Base-by-base conservation (phyloP, 1,139 yeast species). In the Diutina siamensis region DNA sequence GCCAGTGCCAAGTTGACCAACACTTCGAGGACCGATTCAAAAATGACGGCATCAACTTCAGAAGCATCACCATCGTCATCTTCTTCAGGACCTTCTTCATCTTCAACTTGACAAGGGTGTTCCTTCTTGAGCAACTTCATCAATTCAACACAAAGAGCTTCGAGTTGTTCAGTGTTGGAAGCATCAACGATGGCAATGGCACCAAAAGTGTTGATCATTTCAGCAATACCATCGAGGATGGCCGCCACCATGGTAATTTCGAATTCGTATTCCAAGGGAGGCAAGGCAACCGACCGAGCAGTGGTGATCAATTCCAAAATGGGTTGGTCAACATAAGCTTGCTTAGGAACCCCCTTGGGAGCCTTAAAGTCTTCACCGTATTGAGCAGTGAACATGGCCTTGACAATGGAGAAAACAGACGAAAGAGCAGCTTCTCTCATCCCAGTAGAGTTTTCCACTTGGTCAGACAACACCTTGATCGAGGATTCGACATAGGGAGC, bases 381-480 rank as follows among this genome's bases (percentile, higher is more conserved):
- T 48, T 73, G 68, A 45, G 79, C 74, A 48, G 75, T 71, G 63
- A 80, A 76, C 73, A 84, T 75, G 36, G 95, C 83, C 55, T 74
- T 75, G 49, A 80, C 81, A 54, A 89, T 77, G 57, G 80, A 83
- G 94, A 96, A 89, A 60, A 89, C 70, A 46, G 92, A 76, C 49
- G 74, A 71, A 63, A 89, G 68, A 44, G 97, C 89, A 49, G 94
- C 80, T 65, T 85, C 94, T 62, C 96, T 80, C 72, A 89, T 79
- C 59, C 95, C 96, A 58, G 85, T 87, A 46, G 95, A 87, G 60
- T 83, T 89, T 52, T 80, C 87, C 51, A 83, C 76, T 65, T 85
- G 92, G 50, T 81, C 84, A 46, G 73, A 67, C 55, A 92, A 73
- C 32, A 77, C 73, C 51, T 74, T 72, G 54, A 86, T 67, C 22